These are phyloP conservation scores for Anisodus tanguticus DNA, from an alignment of 257 asterid genomes.

Conservation along the genomic window DNA sequence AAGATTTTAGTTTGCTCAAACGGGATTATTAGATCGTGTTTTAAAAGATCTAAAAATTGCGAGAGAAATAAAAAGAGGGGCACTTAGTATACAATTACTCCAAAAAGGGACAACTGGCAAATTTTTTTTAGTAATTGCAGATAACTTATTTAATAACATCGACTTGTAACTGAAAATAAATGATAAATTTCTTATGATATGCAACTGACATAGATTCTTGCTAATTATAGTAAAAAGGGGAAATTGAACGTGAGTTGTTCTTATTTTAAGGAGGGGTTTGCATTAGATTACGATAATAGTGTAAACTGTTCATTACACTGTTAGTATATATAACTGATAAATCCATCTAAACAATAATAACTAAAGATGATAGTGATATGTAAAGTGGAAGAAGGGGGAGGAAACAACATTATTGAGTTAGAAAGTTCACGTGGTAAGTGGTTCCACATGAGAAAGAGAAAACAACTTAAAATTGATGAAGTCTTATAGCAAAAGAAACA, in stretches of 20 bases:
- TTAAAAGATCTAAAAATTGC: too few relatives aligned
- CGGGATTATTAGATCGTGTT: too few relatives aligned
- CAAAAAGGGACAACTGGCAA: too few relatives aligned
- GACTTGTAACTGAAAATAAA: background rate
- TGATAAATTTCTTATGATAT: too few relatives aligned
- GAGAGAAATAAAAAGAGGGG: too few relatives aligned
- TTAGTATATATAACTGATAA: background rate
- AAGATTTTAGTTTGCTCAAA: too few relatives aligned
- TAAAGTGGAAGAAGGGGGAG: background rate
- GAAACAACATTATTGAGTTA: constrained; percentile 27
- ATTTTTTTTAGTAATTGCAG: too few relatives aligned
- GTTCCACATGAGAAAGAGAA: constrained; percentile 29
- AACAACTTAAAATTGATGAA: background rate
- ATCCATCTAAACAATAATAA: background rate
- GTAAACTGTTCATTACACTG: background rate
- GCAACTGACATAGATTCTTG: too few relatives aligned
- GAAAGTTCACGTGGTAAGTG: constrained; percentile 22
- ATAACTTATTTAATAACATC: background rate
- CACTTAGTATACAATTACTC: too few relatives aligned
- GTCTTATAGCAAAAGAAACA: background rate
- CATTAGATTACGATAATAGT: background rate
- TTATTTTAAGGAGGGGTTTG: too few relatives aligned
- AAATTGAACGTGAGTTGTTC: too few relatives aligned
- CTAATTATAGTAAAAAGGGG: too few relatives aligned
- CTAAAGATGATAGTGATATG: background rate